These are phyloP conservation scores for Colletotrichum truncatum DNA, from an alignment of 2,329 filamentous ascomycete genomes.

Conservation along the genomic window DNA sequence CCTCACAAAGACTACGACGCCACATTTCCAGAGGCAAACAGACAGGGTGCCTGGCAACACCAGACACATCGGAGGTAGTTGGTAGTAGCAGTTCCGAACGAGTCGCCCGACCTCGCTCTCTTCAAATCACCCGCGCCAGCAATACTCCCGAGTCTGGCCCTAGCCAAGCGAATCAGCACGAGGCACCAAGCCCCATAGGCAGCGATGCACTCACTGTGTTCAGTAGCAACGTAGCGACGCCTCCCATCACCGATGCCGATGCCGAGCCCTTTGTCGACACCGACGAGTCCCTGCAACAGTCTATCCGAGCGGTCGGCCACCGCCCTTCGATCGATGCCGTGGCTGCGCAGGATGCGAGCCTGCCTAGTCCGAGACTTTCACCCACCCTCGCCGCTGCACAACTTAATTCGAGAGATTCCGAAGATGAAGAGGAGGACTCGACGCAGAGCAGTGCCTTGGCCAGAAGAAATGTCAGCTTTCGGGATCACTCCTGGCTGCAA, in stretches of 20 bases:
- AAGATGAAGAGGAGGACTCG: constrained; percentile 53
- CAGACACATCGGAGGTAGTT: constrained; percentile 63
- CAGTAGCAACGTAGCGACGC: constrained; percentile 73
- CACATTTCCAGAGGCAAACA: constrained; percentile 41
- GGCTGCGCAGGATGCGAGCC: constrained; percentile 84
- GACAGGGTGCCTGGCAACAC: constrained; percentile 59
- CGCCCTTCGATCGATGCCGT: constrained; percentile 72
- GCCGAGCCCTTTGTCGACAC: constrained; percentile 66
- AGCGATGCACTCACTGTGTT: constrained; percentile 69
- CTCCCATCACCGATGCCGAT: constrained; percentile 79
- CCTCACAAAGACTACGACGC: constrained; percentile 51
- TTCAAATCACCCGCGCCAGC: constrained; percentile 50
- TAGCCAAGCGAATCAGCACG: constrained; percentile 41
- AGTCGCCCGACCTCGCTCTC: constrained; percentile 48
- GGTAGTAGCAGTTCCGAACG: constrained; percentile 39
- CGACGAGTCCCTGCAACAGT: constrained; percentile 59
- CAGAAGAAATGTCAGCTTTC: constrained; percentile 22
- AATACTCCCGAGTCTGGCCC: constrained; percentile 56
- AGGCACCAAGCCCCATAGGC: constrained; percentile 56
- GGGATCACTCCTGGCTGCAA: constrained; percentile 42
- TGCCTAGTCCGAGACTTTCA: constrained; percentile 94
- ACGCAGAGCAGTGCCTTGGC: constrained; percentile 18
- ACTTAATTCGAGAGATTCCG: constrained; percentile 49
- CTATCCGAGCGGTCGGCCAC: constrained; percentile 56
- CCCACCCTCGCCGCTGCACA: constrained; percentile 83